A percentile compares a stretch with the other conserved stretches of the same genome.
phyloP scores from a whole-genome alignment of 345 rosid species.

The Erysimum cheiranthoides region DNA sequence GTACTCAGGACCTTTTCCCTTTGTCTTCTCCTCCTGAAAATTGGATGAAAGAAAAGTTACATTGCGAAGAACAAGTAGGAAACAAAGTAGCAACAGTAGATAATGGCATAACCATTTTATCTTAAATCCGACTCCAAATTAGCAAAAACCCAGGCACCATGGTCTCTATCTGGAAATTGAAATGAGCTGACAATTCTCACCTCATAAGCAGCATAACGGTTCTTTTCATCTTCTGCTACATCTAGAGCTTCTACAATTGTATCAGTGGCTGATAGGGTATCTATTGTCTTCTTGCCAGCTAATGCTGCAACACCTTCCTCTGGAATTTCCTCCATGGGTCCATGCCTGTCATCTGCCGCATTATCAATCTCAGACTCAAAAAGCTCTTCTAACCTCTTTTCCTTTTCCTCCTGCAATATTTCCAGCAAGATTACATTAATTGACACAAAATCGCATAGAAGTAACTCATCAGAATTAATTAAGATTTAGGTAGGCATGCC shows the following conservation, averaged over 20 bases:
- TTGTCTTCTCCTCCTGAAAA: conserved; percentile 75
- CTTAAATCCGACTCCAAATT: not conserved
- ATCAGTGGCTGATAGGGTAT: conserved; percentile 81
- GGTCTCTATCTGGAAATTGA: not conserved
- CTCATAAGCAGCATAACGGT: conserved; percentile 71
- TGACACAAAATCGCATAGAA: not conserved
- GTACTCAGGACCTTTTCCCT: conserved; percentile 59
- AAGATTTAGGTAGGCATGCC: not conserved
- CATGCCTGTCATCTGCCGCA: conserved; percentile 65
- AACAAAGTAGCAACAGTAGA: not conserved
- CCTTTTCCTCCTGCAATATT: conserved; percentile 89
- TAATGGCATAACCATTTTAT: not conserved
- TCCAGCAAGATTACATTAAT: conserved; percentile 10
- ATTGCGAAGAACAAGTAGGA: conserved; percentile 15
- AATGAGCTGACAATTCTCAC: conserved; percentile 45
- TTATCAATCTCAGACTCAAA: conserved; percentile 87
- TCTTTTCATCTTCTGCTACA: conserved; percentile 70
- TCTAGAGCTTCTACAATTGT: conserved; percentile 79
- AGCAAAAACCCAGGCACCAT: no score
- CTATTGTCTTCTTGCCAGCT: conserved; percentile 87
- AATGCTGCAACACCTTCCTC: conserved; percentile 93
- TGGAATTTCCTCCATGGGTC: conserved; percentile 71
- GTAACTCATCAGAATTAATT: not conserved
- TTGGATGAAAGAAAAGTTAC: conserved; percentile 7
- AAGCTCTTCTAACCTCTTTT: conserved; percentile 90